Conservation (phyloP, 805 yeast genomes). For the Saturnispora mendoncae region DNA sequence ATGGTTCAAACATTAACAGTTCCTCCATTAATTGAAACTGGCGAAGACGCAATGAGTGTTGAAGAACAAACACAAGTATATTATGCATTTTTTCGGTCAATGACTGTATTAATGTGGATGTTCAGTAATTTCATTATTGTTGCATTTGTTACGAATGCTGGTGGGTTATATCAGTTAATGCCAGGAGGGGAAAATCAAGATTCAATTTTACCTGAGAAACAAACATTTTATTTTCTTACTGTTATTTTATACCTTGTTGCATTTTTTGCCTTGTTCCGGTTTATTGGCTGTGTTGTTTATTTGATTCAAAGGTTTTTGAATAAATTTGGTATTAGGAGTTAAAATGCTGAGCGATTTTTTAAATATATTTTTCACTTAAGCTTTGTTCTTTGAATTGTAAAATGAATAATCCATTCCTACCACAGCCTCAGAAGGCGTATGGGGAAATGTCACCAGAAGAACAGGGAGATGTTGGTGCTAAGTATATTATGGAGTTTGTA, state of each 20-base stretch:
- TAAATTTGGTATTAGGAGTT: slow-evolving; percentile 5
- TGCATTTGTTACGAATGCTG: slow-evolving; percentile 77
- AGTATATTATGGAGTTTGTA: slow-evolving; percentile 74
- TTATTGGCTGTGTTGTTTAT: slow-evolving; percentile 63
- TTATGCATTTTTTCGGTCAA: slow-evolving; percentile 82
- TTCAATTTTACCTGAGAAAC: slow-evolving; percentile 27
- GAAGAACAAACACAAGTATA: slow-evolving; percentile 62
- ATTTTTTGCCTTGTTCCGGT: slow-evolving; percentile 74
- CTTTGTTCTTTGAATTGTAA: not conserved
- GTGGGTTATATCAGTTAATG: slow-evolving; percentile 51
- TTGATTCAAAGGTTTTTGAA: slow-evolving; percentile 29
- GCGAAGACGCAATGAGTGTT: slow-evolving; percentile 18
- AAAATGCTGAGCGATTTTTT: not conserved
- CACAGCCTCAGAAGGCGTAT: slow-evolving; percentile 41
- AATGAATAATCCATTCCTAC: slow-evolving; percentile 30
- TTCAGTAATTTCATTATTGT: slow-evolving; percentile 74
- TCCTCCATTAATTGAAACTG: slow-evolving; percentile 21
- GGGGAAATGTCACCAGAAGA: slow-evolving; percentile 82
- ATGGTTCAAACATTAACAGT: slow-evolving; percentile 49
- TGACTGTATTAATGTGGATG: slow-evolving; percentile 87
- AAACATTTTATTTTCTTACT: slow-evolving; percentile 63
- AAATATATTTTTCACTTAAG: not conserved
- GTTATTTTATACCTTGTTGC: slow-evolving; percentile 92
- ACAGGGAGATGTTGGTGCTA: slow-evolving; percentile 87
- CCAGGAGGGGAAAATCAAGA: slow-evolving; percentile 20